A percentile compares a stretch with the other conserved stretches of the same genome.
These are phyloP conservation scores for Ilex paraguariensis DNA, from an alignment of 305 asterid genomes.

Conservation along the genomic window DNA sequence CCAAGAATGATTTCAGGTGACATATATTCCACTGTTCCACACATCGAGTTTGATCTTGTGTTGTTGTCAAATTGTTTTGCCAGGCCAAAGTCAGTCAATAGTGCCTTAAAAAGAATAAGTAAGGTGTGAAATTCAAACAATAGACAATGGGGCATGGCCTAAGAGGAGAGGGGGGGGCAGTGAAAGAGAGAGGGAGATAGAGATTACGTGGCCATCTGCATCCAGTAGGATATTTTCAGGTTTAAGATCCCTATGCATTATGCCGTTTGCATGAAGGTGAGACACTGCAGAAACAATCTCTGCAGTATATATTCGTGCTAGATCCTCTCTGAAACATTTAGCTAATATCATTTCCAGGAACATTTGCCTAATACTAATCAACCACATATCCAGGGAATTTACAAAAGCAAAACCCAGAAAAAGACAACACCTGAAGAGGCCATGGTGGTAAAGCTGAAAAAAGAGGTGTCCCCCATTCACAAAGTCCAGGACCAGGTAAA, in stretches of 20 bases:
- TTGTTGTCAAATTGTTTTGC: conserved; percentile 45
- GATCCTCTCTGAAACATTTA: conserved; percentile 33
- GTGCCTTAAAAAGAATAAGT: conserved; percentile 16
- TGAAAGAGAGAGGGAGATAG: not conserved
- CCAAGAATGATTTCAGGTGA: conserved; percentile 56
- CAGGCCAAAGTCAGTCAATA: conserved; percentile 50
- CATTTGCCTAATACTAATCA: conserved; percentile 2
- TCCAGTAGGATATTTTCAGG: conserved; percentile 43
- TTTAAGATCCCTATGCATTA: conserved; percentile 52
- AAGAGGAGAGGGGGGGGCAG: not conserved
- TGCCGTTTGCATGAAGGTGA: conserved; percentile 44
- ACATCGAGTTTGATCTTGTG: conserved; percentile 49
- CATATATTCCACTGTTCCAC: conserved; percentile 58
- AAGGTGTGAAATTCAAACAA: not conserved
- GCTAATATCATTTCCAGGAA: conserved; percentile 2
- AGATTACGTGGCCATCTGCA: conserved; percentile 50
- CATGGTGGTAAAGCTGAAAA: conserved; percentile 42
- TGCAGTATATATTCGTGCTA: conserved; percentile 41
- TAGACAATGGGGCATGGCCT: not conserved
- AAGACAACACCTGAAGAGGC: conserved; percentile 34
- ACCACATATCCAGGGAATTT: conserved; percentile 3
- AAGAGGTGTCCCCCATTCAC: conserved; percentile 44
- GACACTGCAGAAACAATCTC: conserved; percentile 44
- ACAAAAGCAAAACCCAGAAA: conserved; percentile 1
- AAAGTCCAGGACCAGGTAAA: conserved; percentile 44